Conservation (phyloP, 2,329 filamentous ascomycete genomes). For the Tolypocladium tropicale region DNA sequence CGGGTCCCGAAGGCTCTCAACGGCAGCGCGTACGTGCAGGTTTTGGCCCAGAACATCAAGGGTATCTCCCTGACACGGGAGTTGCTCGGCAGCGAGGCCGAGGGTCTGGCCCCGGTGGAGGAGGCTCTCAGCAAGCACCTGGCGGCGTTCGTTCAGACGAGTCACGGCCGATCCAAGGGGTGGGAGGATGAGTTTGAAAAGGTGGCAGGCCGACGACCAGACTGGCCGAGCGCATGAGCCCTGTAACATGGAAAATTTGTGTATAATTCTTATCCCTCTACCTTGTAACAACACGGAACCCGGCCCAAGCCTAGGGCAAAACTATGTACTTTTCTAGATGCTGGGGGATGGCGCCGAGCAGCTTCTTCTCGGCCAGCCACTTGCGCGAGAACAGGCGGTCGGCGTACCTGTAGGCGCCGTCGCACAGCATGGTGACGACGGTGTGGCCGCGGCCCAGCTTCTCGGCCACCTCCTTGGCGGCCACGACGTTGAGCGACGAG, state of each 20-base stretch:
- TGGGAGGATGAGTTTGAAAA: conserved; percentile 16
- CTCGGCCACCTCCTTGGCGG: conserved; percentile 87
- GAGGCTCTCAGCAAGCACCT: conserved; percentile 26
- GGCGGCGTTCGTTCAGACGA: conserved; percentile 15
- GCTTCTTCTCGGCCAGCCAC: conserved; percentile 81
- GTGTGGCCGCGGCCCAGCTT: conserved; percentile 81
- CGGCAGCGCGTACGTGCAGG: conserved; percentile 15
- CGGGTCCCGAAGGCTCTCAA: conserved; percentile 9
- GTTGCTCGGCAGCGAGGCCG: conserved; percentile 21
- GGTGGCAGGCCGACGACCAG: conserved; percentile 15
- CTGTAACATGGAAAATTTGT: not conserved
- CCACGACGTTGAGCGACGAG: conserved; percentile 88
- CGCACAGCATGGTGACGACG: conserved; percentile 87
- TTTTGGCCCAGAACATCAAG: conserved; percentile 21
- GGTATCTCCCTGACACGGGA: conserved; percentile 35
- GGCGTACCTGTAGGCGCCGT: conserved; percentile 95
- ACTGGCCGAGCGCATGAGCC: conserved; percentile 11
- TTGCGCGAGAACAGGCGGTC: conserved; percentile 85
- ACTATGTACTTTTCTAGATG: conserved; percentile 91
- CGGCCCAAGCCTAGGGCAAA: conserved; percentile 52
- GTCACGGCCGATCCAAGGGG: conserved; percentile 4
- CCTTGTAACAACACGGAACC: conserved; percentile 14
- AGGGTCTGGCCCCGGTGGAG: conserved; percentile 27
- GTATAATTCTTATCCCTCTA: conserved; percentile 16
- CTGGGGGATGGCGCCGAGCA: conserved; percentile 72